Base-by-base conservation (phyloP, 768 basidiomycete species). In the Collybiopsis confluens region DNA sequence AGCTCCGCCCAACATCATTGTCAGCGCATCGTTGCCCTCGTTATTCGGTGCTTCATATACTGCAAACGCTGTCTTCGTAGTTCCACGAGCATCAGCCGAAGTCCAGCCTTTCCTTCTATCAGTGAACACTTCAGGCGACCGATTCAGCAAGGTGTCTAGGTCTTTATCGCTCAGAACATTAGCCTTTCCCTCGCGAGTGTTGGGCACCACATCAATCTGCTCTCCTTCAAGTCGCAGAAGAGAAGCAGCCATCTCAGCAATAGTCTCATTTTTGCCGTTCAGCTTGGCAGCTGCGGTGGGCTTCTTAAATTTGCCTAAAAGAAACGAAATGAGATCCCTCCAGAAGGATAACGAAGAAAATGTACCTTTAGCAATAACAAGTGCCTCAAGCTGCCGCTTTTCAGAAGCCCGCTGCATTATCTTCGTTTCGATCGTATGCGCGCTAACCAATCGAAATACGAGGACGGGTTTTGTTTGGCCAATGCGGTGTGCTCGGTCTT, bases 401-500 rank as follows among this genome's bases (percentile, higher is more conserved):
- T 90, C 89, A 7, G 78, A 78, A 5, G 91, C 90, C n/a, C 84
- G 79, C 62, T 92, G 81, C 78, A 98, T 85, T 61, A 98, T 93
- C 67, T 86, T 88, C 37, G 86, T 88, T 73, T 99, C 96, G 60
- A 99, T 78, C 2, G 93, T 97, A 67, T 94, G 88, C 4, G 82
- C 86, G 20, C 85, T 88, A 35, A 96, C 83, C 3, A 98, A 76
- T 36, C 96, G 79, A 72, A 92, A 96, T 54, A 97, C 85, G 41
- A 97, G 75, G 49, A 97, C 93, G 1, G 93, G 92, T 59, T 76
- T 85, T 26, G 83, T 97, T 70, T 98, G 96, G 1, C 96, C 96
- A 45, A 99, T 98, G 10, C 97, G 83, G 68, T 99, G 96, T 0
- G 94, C 94, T 33, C 96, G 80, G 61, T 97, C 96, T 65, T 94